Percentiles rank a stretch among this genome's conserved stretches.
phyloP scores from a whole-genome alignment of 2,329 filamentous ascomycete genomes.

The Metarhizium brunneum region DNA sequence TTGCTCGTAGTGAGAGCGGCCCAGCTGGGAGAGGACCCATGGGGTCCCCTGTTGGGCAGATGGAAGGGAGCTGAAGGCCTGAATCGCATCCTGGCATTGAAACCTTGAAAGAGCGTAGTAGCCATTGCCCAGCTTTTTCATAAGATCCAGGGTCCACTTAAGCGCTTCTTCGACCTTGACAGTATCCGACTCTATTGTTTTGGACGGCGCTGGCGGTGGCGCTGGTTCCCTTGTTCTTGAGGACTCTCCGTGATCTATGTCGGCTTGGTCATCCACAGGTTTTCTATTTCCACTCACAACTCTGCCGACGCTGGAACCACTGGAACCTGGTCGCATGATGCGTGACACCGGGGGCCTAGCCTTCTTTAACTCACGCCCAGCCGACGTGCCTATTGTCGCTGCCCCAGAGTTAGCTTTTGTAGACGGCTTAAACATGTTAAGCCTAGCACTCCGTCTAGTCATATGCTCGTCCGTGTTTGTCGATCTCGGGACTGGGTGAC shows the following conservation, averaged over 20 bases:
- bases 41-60: constrained; percentile 76
- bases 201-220: constrained; percentile 27
- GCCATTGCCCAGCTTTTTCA: constrained; percentile 72
- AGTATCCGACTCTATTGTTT: constrained; percentile 40
- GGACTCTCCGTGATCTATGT: constrained; percentile 58
- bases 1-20: constrained; percentile 85
- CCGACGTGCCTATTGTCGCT: constrained; percentile 47
- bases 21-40: constrained; percentile 87
- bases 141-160: constrained; percentile 66
- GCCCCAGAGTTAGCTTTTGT: constrained; percentile 53
- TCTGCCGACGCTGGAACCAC: constrained; percentile 65
- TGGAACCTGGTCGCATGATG: constrained; percentile 56
- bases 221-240: constrained; percentile 34
- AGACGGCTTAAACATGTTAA: constrained; percentile 61
- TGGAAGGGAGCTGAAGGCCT: constrained; percentile 62
- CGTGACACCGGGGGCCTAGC: constrained; percentile 63
- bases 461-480: constrained; percentile 49
- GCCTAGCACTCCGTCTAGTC: constrained; percentile 59
- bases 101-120: constrained; percentile 74
- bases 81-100: constrained; percentile 67
- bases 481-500: constrained; percentile 54
- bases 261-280: constrained; percentile 55
- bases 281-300: constrained; percentile 89
- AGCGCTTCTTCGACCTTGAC: constrained; percentile 67
- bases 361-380: constrained; percentile 69